Conservation (phyloP, 1,284 basidiomycete species). For the Leucoagaricus sp. region DNA sequence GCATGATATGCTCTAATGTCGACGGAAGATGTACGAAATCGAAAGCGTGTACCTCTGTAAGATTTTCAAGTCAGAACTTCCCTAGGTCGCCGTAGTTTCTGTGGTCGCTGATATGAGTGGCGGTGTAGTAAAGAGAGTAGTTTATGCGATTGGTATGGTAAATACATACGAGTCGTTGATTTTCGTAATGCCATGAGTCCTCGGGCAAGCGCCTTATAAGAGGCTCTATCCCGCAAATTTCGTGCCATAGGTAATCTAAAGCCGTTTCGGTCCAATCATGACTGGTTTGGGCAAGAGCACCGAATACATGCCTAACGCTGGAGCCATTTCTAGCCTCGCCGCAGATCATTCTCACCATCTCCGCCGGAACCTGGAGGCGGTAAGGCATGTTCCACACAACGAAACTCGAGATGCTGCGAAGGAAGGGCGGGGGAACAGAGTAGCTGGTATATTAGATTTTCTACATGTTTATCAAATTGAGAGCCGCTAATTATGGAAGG, state of each 20-base stretch:
- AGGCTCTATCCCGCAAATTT: background rate
- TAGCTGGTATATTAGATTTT: too few species aligned
- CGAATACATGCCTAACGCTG: background rate
- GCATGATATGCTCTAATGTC: too few species aligned
- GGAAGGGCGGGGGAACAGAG: too few species aligned
- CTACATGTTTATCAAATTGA: too few species aligned
- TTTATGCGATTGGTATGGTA: background rate
- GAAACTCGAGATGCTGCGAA: too few species aligned
- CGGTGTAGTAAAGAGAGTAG: too few species aligned
- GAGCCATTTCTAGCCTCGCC: background rate
- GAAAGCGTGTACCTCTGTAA: background rate
- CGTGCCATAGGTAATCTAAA: background rate
- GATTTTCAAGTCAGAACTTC: background rate
- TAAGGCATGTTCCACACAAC: too few species aligned
- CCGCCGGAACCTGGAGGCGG: background rate
- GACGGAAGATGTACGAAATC: background rate
- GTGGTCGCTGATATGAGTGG: background rate
- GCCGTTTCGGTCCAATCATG: background rate
- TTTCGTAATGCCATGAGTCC: background rate
- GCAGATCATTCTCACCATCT: background rate
- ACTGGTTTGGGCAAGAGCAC: background rate
- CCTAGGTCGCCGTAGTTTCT: background rate
- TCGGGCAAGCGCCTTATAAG: background rate
- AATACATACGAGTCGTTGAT: background rate
- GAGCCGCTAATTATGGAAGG: too few species aligned